Base-by-base conservation (phyloP, 495 filamentous ascomycete species). In the Trichoderma asperelloides region DNA sequence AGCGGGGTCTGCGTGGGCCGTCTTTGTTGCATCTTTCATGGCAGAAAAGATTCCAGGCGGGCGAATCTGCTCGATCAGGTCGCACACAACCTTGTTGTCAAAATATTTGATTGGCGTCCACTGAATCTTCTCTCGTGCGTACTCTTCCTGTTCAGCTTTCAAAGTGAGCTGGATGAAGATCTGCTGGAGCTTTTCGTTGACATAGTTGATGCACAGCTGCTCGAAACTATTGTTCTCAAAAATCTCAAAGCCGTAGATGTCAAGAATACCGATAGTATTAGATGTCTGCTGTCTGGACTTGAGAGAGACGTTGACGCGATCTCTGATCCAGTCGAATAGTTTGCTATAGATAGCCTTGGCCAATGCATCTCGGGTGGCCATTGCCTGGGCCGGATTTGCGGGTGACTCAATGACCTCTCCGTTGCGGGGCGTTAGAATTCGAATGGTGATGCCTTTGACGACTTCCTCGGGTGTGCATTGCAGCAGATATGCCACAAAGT, bases 91-190 rank as follows among this genome's bases (percentile, higher is more conserved):
- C 82, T 97, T 98, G 82, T 99, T 99, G 78, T 99, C 96, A 69
- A 99, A 99, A 79, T 98, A 99, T 70, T 93, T 94, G 82, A 99
- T 99, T 2, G 96, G 96, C 0, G 93, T 97, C 96, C 96, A 99
- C 73, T 93, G 86, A 75, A 99, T 99, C 80, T 97, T 87, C 75
- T 99, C 96, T 62, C 92, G 83, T 15, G 90, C 92, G 70, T 99
- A 99, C 77, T 99, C 96, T 67, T 99, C 96, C 78, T 99, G 96
- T 74, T 99, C 96, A 1, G 96, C 90, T 79, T 95, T 96, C 63
- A 99, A 78, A 0, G 96, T 99, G 68, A 99, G 83, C 76, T 99
- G 96, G 68, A 99, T 99, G 75, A 99, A 99, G 72, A 99, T 99
- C 75, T 99, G 96, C 78, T 99, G 96, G 62, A 99, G 81, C 77